Evolutionary conservation across 768 basidiomycete species (phyloP).

Genomic region (Xerocomellus chrysenteron): DNA sequence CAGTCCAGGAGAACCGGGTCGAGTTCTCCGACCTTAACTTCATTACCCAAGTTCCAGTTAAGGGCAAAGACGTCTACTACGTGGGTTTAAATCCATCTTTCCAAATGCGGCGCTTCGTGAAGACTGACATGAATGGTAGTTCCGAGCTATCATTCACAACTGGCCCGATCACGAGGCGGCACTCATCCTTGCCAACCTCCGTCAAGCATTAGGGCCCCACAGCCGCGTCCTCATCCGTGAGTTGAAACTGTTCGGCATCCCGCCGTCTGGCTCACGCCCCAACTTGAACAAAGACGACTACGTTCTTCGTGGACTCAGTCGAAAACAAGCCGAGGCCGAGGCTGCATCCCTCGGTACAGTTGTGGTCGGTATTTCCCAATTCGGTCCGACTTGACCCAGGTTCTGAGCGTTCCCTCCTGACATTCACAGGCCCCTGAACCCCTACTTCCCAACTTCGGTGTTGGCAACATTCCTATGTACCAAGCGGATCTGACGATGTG

Average conservation of each 20-base stretch:
- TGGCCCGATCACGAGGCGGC: constrained; percentile 32
- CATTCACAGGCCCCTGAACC: constrained; percentile 33
- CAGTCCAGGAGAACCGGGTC: constrained; percentile 24
- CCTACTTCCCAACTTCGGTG: constrained; percentile 34
- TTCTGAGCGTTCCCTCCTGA: background rate
- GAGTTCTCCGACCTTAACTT: constrained; percentile 32
- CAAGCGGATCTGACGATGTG: constrained; percentile 34
- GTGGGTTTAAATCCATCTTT: constrained; percentile 15
- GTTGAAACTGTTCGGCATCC: background rate
- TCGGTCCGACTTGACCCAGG: background rate
- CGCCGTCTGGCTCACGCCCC: background rate
- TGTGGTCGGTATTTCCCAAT: constrained; percentile 13
- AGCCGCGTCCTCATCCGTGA: constrained; percentile 35
- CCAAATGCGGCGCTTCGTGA: background rate
- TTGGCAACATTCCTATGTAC: constrained; percentile 29
- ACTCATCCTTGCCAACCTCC: constrained; percentile 30
- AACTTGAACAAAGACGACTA: constrained; percentile 21
- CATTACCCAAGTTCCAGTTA: constrained; percentile 26
- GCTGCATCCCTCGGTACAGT: constrained; percentile 9
- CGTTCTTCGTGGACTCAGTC: constrained; percentile 19
- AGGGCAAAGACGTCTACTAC: constrained; percentile 34
- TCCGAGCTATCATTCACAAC: constrained; percentile 32
- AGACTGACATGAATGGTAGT: background rate
- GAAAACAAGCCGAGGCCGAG: constrained; percentile 12
- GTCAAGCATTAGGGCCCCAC: constrained; percentile 29